phyloP scores from a whole-genome alignment of 768 basidiomycete species.

The Royoungia palumana region DNA sequence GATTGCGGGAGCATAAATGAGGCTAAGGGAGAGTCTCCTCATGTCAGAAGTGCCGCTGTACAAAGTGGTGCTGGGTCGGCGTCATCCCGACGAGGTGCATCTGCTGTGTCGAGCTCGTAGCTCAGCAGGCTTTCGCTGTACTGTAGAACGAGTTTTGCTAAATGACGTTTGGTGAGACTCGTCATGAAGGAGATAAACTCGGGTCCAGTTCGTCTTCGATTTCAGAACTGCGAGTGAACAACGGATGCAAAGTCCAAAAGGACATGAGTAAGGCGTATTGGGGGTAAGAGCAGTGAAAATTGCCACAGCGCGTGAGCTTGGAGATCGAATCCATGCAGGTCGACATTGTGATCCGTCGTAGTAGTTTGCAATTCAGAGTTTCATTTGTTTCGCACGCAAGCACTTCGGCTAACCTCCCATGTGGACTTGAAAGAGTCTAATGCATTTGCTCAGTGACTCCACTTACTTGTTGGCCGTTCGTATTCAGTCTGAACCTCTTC shows the following conservation, averaged over 20 bases:
- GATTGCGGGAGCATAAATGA: conserved; percentile 10
- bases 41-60: neutral
- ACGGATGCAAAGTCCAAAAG: conserved; percentile 14
- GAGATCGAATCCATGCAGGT: no score
- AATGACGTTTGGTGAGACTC: conserved; percentile 16
- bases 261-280: conserved; percentile 10
- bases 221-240: conserved; percentile 17
- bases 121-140: conserved; percentile 6
- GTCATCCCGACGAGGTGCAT: neutral
- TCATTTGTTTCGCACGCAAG: no score
- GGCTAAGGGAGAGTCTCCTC: neutral
- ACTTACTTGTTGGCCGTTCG: no score
- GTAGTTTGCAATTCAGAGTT: no score
- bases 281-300: conserved; percentile 9
- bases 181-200: conserved; percentile 19
- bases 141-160: conserved; percentile 12
- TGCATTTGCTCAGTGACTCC: no score
- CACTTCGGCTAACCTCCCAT: no score
- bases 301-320: neutral
- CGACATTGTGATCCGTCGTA: no score
- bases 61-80: neutral
- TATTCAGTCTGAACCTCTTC: no score
- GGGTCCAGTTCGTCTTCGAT: conserved; percentile 19
- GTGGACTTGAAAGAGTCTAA: no score
- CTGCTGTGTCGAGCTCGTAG: neutral